Conservation (phyloP, 495 filamentous ascomycete genomes). For the Aspergillus avenaceus region DNA sequence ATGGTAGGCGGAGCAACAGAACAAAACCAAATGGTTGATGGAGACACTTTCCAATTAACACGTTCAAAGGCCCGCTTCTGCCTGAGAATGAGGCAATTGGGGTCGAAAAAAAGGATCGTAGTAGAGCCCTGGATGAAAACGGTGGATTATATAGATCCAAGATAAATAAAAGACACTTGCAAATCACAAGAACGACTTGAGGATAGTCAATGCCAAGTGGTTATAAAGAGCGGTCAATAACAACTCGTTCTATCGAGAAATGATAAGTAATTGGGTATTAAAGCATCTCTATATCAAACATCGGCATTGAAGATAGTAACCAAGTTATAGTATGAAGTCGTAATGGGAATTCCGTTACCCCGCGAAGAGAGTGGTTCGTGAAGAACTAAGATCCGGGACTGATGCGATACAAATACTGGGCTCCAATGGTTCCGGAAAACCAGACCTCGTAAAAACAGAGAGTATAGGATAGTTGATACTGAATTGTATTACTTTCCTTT, state of each 20-base stretch:
- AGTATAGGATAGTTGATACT: neutral
- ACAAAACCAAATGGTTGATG: conserved; percentile 4
- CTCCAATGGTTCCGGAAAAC: too few relatives aligned
- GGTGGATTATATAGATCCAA: neutral
- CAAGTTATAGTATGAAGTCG: too few relatives aligned
- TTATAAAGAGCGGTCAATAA: neutral
- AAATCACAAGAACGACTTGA: neutral
- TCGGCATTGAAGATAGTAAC: too few relatives aligned
- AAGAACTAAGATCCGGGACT: neutral
- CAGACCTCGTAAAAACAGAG: too few relatives aligned
- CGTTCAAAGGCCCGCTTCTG: neutral
- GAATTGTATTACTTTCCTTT: neutral
- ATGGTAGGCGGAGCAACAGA: conserved; percentile 4
- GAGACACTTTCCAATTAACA: neutral
- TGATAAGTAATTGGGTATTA: neutral
- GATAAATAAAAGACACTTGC: neutral
- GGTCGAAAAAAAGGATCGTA: neutral
- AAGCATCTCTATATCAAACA: too few relatives aligned
- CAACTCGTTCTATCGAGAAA: neutral
- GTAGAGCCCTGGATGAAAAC: too few relatives aligned
- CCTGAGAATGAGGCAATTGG: neutral
- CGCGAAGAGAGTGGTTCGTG: neutral
- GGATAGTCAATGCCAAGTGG: neutral
- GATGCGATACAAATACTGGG: neutral
- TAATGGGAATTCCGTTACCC: too few relatives aligned